Base-by-base conservation (phyloP, 495 filamentous ascomycete species). In the Daldinia loculata region DNA sequence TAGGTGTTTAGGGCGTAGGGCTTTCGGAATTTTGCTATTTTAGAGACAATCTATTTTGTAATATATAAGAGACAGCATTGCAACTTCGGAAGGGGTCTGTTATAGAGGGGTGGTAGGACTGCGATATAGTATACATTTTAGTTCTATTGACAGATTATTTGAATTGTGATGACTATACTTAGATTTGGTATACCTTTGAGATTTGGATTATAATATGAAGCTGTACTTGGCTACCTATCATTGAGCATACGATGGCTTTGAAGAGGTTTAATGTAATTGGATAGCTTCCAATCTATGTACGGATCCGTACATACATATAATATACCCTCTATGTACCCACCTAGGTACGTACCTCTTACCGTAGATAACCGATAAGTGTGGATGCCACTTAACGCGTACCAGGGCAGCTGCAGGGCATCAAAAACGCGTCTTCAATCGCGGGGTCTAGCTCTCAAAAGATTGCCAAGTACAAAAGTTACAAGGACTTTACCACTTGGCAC, bases 341-440 rank as follows among this genome's bases (percentile, higher is more conserved):
- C n/a, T n/a, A 27, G 34, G 34, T 36, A 36, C 12, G 34, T 36
- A 36, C 34, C 12, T 36, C 15, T 6, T 8, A 17, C 9, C 30
- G 4, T 30, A 22, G 30, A 64, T 55, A 60, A 22, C 43, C 41
- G 50, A 48, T 56, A 43, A 64, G 48, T 34, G 30, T 61, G 64
- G 70, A 11, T 11, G 11, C 32, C n/a, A 50, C 64, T 72, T 72
- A 72, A 72, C 70, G 70, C 69, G 69, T 63, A 52, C 55, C n/a
- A 15, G 27, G n/a, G 17, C n/a, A 56, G 19, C 30, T 30, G 14
- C 26, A 26, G 11, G 26, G 15, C 30, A 56, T 56, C 50, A 43
- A 71, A 70, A 67, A 67, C 69, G 63, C 70, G 70, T 68, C 65
- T 68, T 63, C 45, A 14, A 56, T 56, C 58, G 60, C 69, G 63